Evolutionary conservation across 2,329 filamentous ascomycete genomes (phyloP).

Genomic region (Camptophora hylomeconis): DNA sequence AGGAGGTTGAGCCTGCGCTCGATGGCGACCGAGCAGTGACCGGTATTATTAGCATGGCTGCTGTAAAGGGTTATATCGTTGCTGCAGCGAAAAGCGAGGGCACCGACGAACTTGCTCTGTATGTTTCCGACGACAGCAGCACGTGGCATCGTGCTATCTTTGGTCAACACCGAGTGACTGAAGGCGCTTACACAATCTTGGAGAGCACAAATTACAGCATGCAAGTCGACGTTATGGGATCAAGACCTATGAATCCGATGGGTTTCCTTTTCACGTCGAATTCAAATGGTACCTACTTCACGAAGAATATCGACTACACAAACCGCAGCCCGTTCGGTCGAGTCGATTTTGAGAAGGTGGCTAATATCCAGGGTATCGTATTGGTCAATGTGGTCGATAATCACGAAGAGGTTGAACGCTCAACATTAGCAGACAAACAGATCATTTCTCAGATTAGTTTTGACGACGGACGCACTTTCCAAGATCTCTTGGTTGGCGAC

Average conservation of each 20-base stretch:
- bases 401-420: constrained; percentile 55
- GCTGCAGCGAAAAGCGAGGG: constrained; percentile 66
- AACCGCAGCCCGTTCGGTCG: constrained; percentile 65
- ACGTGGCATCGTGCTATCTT: constrained; percentile 91
- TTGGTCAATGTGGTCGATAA: constrained; percentile 84
- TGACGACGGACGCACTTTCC: constrained; percentile 83
- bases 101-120: constrained; percentile 84
- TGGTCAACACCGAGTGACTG: constrained; percentile 68
- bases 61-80: constrained; percentile 76
- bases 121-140: constrained; percentile 69
- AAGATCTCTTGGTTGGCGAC: constrained; percentile 54
- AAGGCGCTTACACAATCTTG: constrained; percentile 78
- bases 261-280: constrained; percentile 91
- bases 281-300: constrained; percentile 94
- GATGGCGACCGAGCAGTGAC: constrained; percentile 60
- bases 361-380: constrained; percentile 82
- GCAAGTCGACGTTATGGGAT: constrained; percentile 82
- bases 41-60: constrained; percentile 68
- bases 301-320: constrained; percentile 78
- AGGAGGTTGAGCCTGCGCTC: constrained; percentile 57
- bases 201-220: constrained; percentile 98
- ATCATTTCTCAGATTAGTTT: constrained; percentile 77
- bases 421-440: constrained; percentile 45
- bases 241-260: constrained; percentile 53
- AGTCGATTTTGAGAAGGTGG: constrained; percentile 92